Conservation (phyloP, 768 basidiomycete species). For the Tephrocybe sp. region DNA sequence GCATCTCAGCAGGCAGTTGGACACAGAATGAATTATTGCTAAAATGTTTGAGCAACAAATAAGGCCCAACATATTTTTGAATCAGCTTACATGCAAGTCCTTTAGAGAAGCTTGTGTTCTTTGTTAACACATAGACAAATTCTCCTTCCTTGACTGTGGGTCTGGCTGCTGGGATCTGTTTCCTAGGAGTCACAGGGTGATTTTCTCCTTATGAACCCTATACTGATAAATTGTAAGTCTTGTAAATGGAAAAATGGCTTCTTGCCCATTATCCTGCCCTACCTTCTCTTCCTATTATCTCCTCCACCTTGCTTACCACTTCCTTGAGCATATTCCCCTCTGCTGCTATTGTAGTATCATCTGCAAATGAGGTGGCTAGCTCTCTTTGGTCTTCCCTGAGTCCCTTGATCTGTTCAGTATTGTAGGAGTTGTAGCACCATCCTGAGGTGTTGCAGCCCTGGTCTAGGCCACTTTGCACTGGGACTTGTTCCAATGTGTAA, state of each 20-base stretch:
- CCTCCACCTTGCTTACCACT: not conserved
- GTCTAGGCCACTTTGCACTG: not conserved
- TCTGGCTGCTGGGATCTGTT: not conserved
- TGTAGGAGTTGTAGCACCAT: slow-evolving; percentile 2
- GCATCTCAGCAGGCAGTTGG: no score
- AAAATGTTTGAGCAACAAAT: no score
- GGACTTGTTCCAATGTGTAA: not conserved
- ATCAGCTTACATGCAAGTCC: no score
- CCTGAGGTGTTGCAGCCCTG: slow-evolving; percentile 3
- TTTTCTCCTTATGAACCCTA: not conserved
- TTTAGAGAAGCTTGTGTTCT: no score
- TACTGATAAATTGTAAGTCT: not conserved
- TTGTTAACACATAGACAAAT: no score
- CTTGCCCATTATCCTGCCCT: not conserved
- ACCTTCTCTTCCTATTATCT: not conserved
- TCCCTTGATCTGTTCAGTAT: not conserved
- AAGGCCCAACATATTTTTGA: no score
- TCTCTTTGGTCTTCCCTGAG: not conserved
- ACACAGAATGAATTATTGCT: no score
- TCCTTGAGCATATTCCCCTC: not conserved
- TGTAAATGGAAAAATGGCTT: not conserved
- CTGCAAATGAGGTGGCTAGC: not conserved
- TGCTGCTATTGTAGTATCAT: not conserved
- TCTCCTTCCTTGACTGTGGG: not conserved
- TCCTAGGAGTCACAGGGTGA: not conserved